Evolutionary conservation across 805 yeast species (phyloP), one percentile per base, ranked within the genome.

Genomic region (Lachancea sp.): DNA sequence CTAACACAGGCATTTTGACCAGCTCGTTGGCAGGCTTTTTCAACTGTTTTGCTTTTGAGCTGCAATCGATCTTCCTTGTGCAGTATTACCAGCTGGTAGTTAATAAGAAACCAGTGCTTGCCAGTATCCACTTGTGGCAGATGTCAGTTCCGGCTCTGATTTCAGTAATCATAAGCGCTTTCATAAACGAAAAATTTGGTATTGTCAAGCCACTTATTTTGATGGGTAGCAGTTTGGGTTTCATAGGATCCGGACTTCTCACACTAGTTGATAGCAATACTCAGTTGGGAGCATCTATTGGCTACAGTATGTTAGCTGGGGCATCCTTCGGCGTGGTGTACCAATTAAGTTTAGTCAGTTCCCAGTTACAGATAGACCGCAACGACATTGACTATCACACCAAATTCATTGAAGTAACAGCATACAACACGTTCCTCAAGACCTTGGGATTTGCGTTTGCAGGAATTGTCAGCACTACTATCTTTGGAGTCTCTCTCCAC

Each of bases 281-380:
- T 1, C 43, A 54, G 2, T 42, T 47, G 4, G 44, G 62, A 0
- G 35, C 54, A 29, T 60, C 59, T 36, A 68, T 70, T 35, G 75
- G 74, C 2, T 51, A 57, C 17, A 47, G 68, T 36, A 66, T 71
- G 35, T 54, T 69, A n/a, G 62, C 66, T 2, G 74, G 74, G 43
- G 42, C 66, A 8, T 63, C 62, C 2, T 51, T 68, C 29, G 75
- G 74, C 18, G 38, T 56, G 5, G 49, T 55, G 26, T 49, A 67
- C 50, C 74, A 69, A 50, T 42, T 63, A n/a, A 49, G 61, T 6
- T 29, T 65, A 39, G 47, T 66, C 36, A 55, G 63, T 18, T 50
- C 57, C n/a, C 70, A 67, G 45, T 31, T 65, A 8, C 56, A 52
- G 29, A 43, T 57, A 15, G 59, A 56, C 22, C 49, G 48, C 29